phyloP scores from a whole-genome alignment of 2,329 filamentous ascomycete species.

The Ambrosiella beaveri region DNA sequence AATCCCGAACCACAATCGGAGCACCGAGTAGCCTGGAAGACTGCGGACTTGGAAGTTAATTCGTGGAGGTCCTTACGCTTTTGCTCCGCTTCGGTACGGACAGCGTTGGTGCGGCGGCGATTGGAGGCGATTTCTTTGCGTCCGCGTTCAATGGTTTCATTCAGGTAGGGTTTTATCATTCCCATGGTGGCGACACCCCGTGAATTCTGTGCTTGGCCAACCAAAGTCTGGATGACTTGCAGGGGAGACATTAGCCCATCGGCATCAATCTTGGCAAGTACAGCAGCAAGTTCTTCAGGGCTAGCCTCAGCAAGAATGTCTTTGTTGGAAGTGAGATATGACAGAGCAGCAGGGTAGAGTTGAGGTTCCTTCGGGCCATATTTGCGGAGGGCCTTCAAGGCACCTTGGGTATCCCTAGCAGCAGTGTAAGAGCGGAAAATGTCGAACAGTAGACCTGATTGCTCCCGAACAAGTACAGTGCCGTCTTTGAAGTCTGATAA shows the following conservation, averaged over 20 bases:
- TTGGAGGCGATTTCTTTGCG: slow-evolving; percentile 70
- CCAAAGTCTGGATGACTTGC: slow-evolving; percentile 85
- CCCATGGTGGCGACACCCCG: slow-evolving; percentile 79
- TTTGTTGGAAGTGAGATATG: slow-evolving; percentile 80
- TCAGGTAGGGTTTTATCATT: slow-evolving; percentile 85
- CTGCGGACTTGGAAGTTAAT: slow-evolving; percentile 60
- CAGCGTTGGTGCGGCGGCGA: slow-evolving; percentile 62
- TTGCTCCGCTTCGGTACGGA: slow-evolving; percentile 64
- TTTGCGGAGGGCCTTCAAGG: slow-evolving; percentile 75
- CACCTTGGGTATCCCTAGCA: slow-evolving; percentile 77
- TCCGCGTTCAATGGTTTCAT: slow-evolving; percentile 75
- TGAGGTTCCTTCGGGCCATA: slow-evolving; percentile 85
- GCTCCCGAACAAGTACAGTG: slow-evolving; percentile 81
- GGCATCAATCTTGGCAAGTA: slow-evolving; percentile 73
- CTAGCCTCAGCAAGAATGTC: slow-evolving; percentile 72
- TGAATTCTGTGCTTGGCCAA: slow-evolving; percentile 32
- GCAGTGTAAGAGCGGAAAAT: slow-evolving; percentile 94
- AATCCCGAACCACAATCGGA: slow-evolving; percentile 61
- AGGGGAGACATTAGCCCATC: slow-evolving; percentile 88
- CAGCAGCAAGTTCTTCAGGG: slow-evolving; percentile 57
- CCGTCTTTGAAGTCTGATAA: slow-evolving; percentile 80
- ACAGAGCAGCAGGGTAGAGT: slow-evolving; percentile 77
- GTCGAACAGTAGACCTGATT: slow-evolving; percentile 79
- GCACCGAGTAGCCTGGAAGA: slow-evolving; percentile 83
- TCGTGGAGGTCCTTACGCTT: slow-evolving; percentile 66